Conservation (phyloP, 2,329 filamentous ascomycete genomes). For the Aspergillus eucalypticola region DNA sequence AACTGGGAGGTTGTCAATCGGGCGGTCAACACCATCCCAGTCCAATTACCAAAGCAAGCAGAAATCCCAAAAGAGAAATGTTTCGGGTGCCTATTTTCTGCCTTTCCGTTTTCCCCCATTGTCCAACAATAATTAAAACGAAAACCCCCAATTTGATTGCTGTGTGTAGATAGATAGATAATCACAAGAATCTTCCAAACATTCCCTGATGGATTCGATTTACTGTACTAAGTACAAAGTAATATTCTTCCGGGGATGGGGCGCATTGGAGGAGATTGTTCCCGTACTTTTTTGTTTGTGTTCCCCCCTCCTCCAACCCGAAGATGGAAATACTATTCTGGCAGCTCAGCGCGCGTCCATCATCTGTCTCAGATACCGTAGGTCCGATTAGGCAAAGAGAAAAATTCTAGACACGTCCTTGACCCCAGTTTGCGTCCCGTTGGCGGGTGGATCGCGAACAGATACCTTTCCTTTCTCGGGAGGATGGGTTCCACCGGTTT, state of each 20-base stretch:
- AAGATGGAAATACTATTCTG: not conserved
- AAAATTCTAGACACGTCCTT: slow-evolving; percentile 20
- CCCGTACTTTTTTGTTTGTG: slow-evolving; percentile 12
- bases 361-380: slow-evolving; percentile 18
- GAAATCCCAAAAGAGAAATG: not conserved
- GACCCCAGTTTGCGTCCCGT: slow-evolving; percentile 7
- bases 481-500: not conserved
- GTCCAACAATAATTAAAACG: not conserved
- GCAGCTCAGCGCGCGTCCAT: slow-evolving; percentile 3
- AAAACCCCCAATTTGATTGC: not conserved
- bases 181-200: not conserved
- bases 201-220: too few relatives aligned
- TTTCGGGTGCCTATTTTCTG: not conserved
- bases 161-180: not conserved
- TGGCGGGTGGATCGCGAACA: slow-evolving; percentile 11
- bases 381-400: slow-evolving; percentile 13
- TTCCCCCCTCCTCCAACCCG: not conserved
- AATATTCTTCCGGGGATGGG: not conserved
- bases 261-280: not conserved
- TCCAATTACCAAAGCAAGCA: too few relatives aligned
- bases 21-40: slow-evolving; percentile 7
- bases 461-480: slow-evolving; percentile 8
- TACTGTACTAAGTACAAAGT: not conserved
- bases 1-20: slow-evolving; percentile 1
- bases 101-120: not conserved